These are phyloP conservation scores for Teratosphaeria viscida DNA, from an alignment of 2,329 filamentous ascomycete species.

Conservation along the genomic window DNA sequence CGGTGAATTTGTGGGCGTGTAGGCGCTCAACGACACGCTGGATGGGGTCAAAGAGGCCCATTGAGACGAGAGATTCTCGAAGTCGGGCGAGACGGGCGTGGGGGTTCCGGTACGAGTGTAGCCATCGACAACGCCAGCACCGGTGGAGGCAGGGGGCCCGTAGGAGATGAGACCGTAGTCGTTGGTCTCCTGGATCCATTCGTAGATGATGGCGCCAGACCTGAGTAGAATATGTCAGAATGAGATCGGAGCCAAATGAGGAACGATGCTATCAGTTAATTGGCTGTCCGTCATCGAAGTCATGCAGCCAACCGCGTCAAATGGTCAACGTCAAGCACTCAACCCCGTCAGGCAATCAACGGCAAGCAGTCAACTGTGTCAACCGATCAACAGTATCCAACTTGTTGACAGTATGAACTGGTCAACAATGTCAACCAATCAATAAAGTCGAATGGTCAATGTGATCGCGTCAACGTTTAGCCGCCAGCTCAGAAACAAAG, in stretches of 20 bases:
- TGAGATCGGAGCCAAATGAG: not conserved
- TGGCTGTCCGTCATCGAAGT: not conserved
- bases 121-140: conserved; percentile 48
- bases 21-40: conserved; percentile 55
- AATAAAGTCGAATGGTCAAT: not conserved
- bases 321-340: not conserved
- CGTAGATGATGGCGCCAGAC: conserved; percentile 75
- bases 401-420: not conserved
- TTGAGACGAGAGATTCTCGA: conserved; percentile 62
- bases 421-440: not conserved
- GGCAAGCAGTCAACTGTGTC: not conserved
- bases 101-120: conserved; percentile 63
- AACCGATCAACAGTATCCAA: not conserved
- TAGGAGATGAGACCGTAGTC: conserved; percentile 73
- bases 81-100: conserved; percentile 64
- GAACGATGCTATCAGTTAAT: not conserved
- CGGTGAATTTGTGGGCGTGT: conserved; percentile 51
- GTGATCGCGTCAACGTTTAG: no score
- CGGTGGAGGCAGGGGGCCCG: conserved; percentile 41
- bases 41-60: conserved; percentile 65
- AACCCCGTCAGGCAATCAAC: not conserved
- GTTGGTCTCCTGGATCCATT: conserved; percentile 81
- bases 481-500: conserved; percentile 10
- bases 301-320: not conserved
- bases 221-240: not conserved